phyloP scores from a whole-genome alignment of 768 basidiomycete genomes.

The Pleurotus platypus region DNA sequence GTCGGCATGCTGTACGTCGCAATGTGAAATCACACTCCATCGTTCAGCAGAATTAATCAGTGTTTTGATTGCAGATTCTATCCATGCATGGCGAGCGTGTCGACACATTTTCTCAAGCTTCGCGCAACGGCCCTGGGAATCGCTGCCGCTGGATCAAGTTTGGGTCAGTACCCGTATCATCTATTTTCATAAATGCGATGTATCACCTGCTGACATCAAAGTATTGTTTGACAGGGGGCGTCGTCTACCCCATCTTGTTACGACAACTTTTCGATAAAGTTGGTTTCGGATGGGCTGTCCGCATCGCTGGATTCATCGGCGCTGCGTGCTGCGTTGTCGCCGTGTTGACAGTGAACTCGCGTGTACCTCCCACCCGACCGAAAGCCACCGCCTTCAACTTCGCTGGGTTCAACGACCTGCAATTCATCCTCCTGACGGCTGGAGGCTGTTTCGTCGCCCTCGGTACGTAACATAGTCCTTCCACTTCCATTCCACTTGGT shows the following conservation, averaged over 20 bases:
- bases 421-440: slow-evolving; percentile 48
- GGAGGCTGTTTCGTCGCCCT: slow-evolving; percentile 61
- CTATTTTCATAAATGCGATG: not conserved
- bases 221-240: slow-evolving; percentile 44
- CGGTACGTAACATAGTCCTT: slow-evolving; percentile 33
- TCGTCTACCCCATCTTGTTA: slow-evolving; percentile 65
- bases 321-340: slow-evolving; percentile 44
- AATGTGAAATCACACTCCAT: not conserved
- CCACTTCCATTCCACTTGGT: not conserved
- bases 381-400: slow-evolving; percentile 15
- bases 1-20: slow-evolving; percentile 58
- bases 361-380: slow-evolving; percentile 23
- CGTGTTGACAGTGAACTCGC: slow-evolving; percentile 40
- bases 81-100: slow-evolving; percentile 61
- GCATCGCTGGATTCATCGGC: slow-evolving; percentile 51
- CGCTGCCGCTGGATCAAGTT: slow-evolving; percentile 64
- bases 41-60: slow-evolving; percentile 6
- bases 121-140: slow-evolving; percentile 73
- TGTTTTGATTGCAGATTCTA: slow-evolving; percentile 50
- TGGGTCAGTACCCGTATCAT: slow-evolving; percentile 34
- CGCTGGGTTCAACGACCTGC: slow-evolving; percentile 36
- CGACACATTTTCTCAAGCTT: slow-evolving; percentile 61
- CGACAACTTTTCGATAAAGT: slow-evolving; percentile 49
- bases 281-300: slow-evolving; percentile 63
- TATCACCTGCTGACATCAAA: not conserved